These are phyloP conservation scores for Lachnellula subtilissima DNA, from an alignment of 2,329 filamentous ascomycete genomes.

Conservation along the genomic window DNA sequence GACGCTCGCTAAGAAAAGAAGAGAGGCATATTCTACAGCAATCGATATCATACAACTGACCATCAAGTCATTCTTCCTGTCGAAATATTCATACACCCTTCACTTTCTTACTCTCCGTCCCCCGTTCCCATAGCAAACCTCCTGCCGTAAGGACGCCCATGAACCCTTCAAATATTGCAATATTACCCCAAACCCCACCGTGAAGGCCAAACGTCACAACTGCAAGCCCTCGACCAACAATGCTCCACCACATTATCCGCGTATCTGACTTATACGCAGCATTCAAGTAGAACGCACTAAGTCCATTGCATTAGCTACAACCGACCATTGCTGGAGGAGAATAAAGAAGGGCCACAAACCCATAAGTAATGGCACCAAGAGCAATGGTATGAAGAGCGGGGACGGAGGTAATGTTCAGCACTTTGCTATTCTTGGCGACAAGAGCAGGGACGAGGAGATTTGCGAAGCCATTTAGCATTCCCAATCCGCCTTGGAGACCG, in stretches of 20 bases:
- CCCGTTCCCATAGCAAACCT: not conserved
- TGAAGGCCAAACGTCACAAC: not conserved
- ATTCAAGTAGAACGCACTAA: not conserved
- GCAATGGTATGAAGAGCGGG: not conserved
- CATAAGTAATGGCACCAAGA: not conserved
- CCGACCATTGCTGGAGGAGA: not conserved
- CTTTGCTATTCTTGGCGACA: not conserved
- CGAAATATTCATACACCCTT: not conserved
- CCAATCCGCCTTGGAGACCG: not conserved
- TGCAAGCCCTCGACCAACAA: not conserved
- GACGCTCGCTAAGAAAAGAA: not conserved
- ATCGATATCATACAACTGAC: not conserved
- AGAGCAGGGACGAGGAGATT: not conserved
- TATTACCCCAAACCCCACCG: not conserved
- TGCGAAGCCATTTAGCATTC: not conserved
- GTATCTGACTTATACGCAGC: not conserved
- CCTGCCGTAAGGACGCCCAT: not conserved
- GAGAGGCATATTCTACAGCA: not conserved
- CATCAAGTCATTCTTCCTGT: not conserved
- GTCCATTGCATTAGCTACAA: not conserved
- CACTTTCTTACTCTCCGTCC: not conserved
- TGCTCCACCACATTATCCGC: not conserved
- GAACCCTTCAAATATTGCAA: not conserved
- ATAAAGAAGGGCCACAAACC: not conserved
- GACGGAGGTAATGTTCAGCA: not conserved